Evolutionary conservation across 306 rosid genomes (phyloP).

Genomic region (Malus domestica): ASM211411v1 NC_041798.1:10679001-10679500

Average conservation of each 20-base stretch:
- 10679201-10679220: too few relatives aligned
- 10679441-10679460: conserved; percentile 11
- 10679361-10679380: not conserved
- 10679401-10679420: not conserved
- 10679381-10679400: not conserved
- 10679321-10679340: not conserved
- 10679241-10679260: not conserved
- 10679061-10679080: not conserved
- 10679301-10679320: not conserved
- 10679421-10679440: not conserved
- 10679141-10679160: too few relatives aligned
- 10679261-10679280: not conserved
- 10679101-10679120: not conserved
- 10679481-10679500: not conserved
- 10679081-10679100: not conserved
- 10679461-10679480: not conserved
- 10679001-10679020: not conserved
- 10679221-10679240: too few relatives aligned
- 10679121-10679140: not conserved
- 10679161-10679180: too few relatives aligned
- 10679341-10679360: not conserved
- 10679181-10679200: too few relatives aligned
- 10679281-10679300: conserved; percentile 3
- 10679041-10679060: too few relatives aligned
- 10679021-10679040: not conserved